Evolutionary conservation across 108 stramenopile genomes (phyloP), one percentile per base, ranked within the genome.

Genomic region (Conticribra weissflogii): DNA sequence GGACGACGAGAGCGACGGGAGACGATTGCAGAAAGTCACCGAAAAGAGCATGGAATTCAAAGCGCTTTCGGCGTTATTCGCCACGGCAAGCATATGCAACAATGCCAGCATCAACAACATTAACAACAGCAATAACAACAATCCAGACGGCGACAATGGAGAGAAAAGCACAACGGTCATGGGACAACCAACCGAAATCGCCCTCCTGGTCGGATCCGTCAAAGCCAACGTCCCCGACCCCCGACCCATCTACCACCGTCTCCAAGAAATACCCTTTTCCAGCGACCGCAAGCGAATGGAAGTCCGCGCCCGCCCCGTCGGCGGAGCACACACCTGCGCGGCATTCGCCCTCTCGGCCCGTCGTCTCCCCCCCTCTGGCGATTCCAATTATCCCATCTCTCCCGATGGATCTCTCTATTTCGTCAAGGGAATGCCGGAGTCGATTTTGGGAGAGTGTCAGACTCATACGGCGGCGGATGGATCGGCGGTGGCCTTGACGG

Each of bases 391-490:
- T 59, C 72, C 65, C 19, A 62, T 67, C 46, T 63, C 77, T 12
- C 31, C 63, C 3, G 85, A 84, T 31, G 87, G 83, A 19, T 84
- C 78, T 18, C 69, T 92, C 5, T 90, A 86, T 52, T 97, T 92
- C 74, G 89, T 98, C 47, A 99, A 99, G 76, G 98, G 98, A 0
- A 94, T 97, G 83, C 91, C 96, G 1, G 97, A 99, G 73, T 66
- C 85, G 16, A 72, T 99, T 12, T 64, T 97, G 24, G 85, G 83
- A n/a, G 88, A 93, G 70, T 96, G 94, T 64, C 33, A 31, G 18
- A 75, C 83, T 7, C 82, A 85, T 51, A 78, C 74, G 25, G 72
- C 78, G 2, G 23, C 82, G 9, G 83, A 88, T 71, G 90, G 90
- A 21, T 72, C 84, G 19, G 71, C 82, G 0, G 49, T 58, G 2